Evolutionary conservation across 208 protist species (phyloP).

Genomic region (Balamuthia mandrillaris): DNA sequence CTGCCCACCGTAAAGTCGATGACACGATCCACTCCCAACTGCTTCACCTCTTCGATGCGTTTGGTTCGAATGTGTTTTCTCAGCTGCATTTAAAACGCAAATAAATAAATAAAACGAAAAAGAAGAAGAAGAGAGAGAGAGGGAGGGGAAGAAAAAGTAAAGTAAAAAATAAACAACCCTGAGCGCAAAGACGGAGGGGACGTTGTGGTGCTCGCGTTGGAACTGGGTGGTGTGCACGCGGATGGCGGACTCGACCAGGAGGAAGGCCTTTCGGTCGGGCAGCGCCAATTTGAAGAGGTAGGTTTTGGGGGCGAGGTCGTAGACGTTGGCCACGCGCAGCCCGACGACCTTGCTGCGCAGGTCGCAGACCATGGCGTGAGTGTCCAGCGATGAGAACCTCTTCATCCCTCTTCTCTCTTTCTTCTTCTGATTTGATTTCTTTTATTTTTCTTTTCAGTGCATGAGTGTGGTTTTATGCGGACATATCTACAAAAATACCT

Average conservation of each 20-base stretch:
- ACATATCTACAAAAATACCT: no score
- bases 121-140: not conserved
- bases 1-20: slow-evolving; percentile 91
- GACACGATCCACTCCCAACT: slow-evolving; percentile 92
- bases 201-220: slow-evolving; percentile 82
- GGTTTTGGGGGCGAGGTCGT: slow-evolving; percentile 85
- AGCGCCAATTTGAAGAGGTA: slow-evolving; percentile 90
- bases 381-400: slow-evolving; percentile 83
- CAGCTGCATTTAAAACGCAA: slow-evolving; percentile 64
- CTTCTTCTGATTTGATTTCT: no score
- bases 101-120: not conserved
- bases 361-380: slow-evolving; percentile 82
- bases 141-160: not conserved
- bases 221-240: slow-evolving; percentile 88
- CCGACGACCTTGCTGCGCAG: slow-evolving; percentile 79
- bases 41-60: slow-evolving; percentile 83
- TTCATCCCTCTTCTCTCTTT: slow-evolving; percentile 89
- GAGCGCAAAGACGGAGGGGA: slow-evolving; percentile 85
- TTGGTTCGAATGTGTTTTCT: slow-evolving; percentile 92
- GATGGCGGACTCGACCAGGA: slow-evolving; percentile 88
- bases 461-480: no score
- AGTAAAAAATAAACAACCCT: slow-evolving; percentile 55
- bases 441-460: no score
- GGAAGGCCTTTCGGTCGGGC: slow-evolving; percentile 79
- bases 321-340: slow-evolving; percentile 88